Conservation (phyloP, 345 rosid species). For the Limnanthes douglasii region DNA sequence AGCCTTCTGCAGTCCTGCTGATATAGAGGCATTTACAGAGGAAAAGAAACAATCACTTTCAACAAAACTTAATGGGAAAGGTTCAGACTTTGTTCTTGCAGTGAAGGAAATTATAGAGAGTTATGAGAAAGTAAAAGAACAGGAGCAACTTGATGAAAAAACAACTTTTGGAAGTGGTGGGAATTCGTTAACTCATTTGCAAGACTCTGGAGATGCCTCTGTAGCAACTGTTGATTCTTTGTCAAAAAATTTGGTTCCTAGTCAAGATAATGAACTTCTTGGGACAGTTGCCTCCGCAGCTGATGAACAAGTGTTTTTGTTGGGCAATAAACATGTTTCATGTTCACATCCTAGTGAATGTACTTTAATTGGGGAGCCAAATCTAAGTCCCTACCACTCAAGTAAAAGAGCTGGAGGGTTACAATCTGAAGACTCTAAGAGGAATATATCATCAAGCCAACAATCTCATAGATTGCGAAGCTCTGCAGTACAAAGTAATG, state of each 20-base stretch:
- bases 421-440: constrained; percentile 37
- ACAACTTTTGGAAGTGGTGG: constrained; percentile 26
- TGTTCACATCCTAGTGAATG: constrained; percentile 21
- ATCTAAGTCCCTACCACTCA: constrained; percentile 55
- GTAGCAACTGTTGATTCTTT: constrained; percentile 23
- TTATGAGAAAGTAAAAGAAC: constrained; percentile 65
- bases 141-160: constrained; percentile 31
- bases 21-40: constrained; percentile 93
- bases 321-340: constrained; percentile 21
- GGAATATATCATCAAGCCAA: constrained; percentile 26
- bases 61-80: constrained; percentile 71
- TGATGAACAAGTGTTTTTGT: constrained; percentile 21
- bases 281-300: constrained; percentile 24
- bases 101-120: constrained; percentile 81
- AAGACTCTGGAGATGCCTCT: constrained; percentile 26
- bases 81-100: constrained; percentile 94
- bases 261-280: constrained; percentile 20
- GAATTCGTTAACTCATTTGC: constrained; percentile 27
- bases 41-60: constrained; percentile 87
- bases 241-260: constrained; percentile 16
- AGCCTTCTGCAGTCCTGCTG: constrained; percentile 90
- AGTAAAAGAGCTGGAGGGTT: constrained; percentile 57
- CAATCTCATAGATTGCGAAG: constrained; percentile 29
- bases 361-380: constrained; percentile 18
- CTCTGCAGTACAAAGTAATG: constrained; percentile 18